Base-by-base conservation (phyloP, 176 grass and related monocot genomes). In the Dactylis glomerata region DNA sequence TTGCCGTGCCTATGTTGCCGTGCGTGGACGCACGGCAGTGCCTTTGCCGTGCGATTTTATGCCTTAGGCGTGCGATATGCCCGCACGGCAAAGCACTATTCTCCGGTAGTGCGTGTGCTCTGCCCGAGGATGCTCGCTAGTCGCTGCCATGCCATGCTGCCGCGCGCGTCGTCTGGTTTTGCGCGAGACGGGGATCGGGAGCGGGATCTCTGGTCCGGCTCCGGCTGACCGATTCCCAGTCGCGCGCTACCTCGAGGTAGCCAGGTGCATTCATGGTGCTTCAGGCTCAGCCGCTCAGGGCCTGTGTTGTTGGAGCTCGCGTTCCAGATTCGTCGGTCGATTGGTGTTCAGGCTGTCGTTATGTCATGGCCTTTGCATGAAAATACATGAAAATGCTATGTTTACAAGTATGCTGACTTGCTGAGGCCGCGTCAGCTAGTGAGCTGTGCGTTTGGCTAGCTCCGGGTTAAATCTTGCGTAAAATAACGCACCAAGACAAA, bases 71-170 rank as follows among this genome's bases (percentile, higher is more conserved):
- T n/a, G n/a, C n/a, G n/a, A n/a, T n/a, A n/a, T n/a, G n/a, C n/a
- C n/a, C n/a, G n/a, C n/a, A n/a, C n/a, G n/a, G n/a, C n/a, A n/a
- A n/a, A n/a, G n/a, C n/a, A n/a, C n/a, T n/a, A n/a, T n/a, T n/a
- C n/a, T n/a, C n/a, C n/a, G n/a, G n/a, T n/a, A n/a, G n/a, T n/a
- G n/a, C 41, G 41, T 17, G 34, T 65, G 68, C 44, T 70, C 78
- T 66, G 77, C 83, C 61, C 79, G 34, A 81, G 63, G 79, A 36
- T 38, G 74, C 61, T 5, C 61, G 49, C 71, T 38, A 62, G 46
- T 5, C 61, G 49, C 71, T 77, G 71, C 56, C 56, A 5, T 10
- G 42, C 56, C 41, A 10, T 75, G 36, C 68, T n/a, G n/a, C 22
- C 30, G 6, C 51, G 59, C 45, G 2, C 30, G 4, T 36, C n/a